Base-by-base conservation (phyloP, 2,329 filamentous ascomycete species). In the Apiospora sp. region DNA sequence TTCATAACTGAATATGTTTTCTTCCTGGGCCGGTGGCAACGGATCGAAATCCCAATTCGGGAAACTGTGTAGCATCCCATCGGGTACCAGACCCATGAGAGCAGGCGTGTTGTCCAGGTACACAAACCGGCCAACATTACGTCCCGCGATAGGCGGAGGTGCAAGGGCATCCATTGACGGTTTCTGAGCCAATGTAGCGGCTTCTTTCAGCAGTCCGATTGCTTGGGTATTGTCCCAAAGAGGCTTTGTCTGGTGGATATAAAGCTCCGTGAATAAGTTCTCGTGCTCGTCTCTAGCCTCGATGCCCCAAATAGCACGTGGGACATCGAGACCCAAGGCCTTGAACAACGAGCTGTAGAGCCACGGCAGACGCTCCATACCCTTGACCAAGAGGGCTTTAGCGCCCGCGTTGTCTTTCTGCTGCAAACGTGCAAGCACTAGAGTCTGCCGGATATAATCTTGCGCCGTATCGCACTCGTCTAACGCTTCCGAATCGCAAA, bases 161-260 rank as follows among this genome's bases (percentile, higher is more conserved):
- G 86, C 81, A 2, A 86, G 80, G 1, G 81, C 77, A 22, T 81
- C 76, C 19, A 79, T 77, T 69, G 87, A 81, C 4, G 86, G 83
- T 71, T 85, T 85, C 44, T 81, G 80, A 4, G 89, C 83, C 14
- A 87, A 87, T 74, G 90, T 89, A 64, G 91, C 92, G 22, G 92
- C 90, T 77, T 94, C 91, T 43, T 92, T 87, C 1, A 98, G 88
- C 10, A 98, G 83, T 5, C 86, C 84, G 4, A 88, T 91, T 19
- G 90, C 90, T 77, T 94, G 92, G 0, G 93, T 88, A 4, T 92
- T 94, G 79, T 95, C 95, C 95, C 95, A 98, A 4, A 97, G 84
- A 76, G 96, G 93, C 79, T 95, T 96, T 5, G 93, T 88, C 64
- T 93, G 90, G 72, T 90, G 87, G 41, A 94, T 87, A 79, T 98